Base-by-base conservation (phyloP, 225 moss, liverwort and hornwort genomes). In the Anthoceros angustus region DNA sequence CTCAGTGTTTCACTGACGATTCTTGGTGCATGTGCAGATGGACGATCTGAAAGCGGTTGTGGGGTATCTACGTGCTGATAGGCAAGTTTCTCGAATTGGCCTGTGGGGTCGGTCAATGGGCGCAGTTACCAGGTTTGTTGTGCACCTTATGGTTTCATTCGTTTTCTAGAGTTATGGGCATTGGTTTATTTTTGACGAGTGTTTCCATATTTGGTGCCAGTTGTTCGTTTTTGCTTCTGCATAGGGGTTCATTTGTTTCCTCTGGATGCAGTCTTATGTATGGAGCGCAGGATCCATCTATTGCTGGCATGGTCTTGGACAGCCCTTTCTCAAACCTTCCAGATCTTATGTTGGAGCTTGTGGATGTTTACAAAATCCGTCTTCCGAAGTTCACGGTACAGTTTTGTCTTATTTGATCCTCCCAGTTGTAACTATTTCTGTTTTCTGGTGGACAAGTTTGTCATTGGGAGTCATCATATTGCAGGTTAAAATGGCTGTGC, bases 261-360 rank as follows among this genome's bases (percentile, higher is more conserved):
- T 65, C 43, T 68, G 25, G 8, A 70, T 72, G 71, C 84, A 98
- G 92, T 74, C 84, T 98, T 32, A 98, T 89, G 78, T 98, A 92
- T 71, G 92, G 98, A 83, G 98, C 92, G 64, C 84, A 92, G 71
- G 98, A 98, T 72, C 92, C 92, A 61, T 92, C 89, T 42, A 83
- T 98, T 63, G 92, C 92, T 61, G 89, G 98, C 73, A 92, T 98
- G 98, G 92, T 98, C 64, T 76, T 98, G 72, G 92, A 92, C 72
- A 98, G 98, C 67, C 98, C 98, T 64, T 98, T 98, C 43, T 80
- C 98, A 63, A 98, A 92, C 76, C 92, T 98, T 41, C 89, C 89
- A 69, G 92, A 98, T 42, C 83, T 98, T 39, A 98, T 98, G 89
- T 92, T 98, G 98, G 98, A 98, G 79, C 89, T 98, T 72, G 98